phyloP scores from a whole-genome alignment of 371 early-diverging fungal genomes.

The Apophysomyces elegans region DNA sequence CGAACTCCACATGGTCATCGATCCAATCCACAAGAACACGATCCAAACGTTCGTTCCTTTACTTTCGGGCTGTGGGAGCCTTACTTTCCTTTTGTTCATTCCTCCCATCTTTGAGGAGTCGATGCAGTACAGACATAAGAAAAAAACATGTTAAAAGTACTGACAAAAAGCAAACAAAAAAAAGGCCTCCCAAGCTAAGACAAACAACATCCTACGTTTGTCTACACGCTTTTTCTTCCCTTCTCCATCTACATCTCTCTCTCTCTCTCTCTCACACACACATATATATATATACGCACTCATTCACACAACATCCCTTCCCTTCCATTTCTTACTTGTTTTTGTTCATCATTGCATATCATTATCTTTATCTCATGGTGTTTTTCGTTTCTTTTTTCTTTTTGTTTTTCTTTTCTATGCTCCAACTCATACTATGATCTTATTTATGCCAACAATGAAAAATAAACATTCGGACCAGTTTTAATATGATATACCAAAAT shows the following conservation, averaged over 20 bases:
- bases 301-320: not conserved
- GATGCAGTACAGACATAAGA: not conserved
- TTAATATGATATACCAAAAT: constrained; percentile 1
- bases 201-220: not conserved
- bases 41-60: constrained; percentile 7
- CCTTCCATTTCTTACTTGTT: not conserved
- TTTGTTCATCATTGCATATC: too few relatives aligned
- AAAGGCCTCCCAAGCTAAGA: not conserved
- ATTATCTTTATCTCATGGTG: too few relatives aligned
- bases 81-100: constrained; percentile 2
- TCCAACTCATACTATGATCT: not conserved
- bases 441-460: not conserved
- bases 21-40: not conserved
- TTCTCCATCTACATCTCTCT: not conserved
- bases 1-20: constrained; percentile 2
- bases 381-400: too few relatives aligned
- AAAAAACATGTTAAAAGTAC: not conserved
- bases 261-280: not conserved
- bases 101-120: constrained; percentile 7
- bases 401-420: too few relatives aligned
- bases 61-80: not conserved
- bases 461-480: not conserved
- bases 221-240: not conserved
- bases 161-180: not conserved
- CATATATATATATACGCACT: not conserved